phyloP scores from a whole-genome alignment of 441 rosid species.

The Arabidopsis hybrid region DNA sequence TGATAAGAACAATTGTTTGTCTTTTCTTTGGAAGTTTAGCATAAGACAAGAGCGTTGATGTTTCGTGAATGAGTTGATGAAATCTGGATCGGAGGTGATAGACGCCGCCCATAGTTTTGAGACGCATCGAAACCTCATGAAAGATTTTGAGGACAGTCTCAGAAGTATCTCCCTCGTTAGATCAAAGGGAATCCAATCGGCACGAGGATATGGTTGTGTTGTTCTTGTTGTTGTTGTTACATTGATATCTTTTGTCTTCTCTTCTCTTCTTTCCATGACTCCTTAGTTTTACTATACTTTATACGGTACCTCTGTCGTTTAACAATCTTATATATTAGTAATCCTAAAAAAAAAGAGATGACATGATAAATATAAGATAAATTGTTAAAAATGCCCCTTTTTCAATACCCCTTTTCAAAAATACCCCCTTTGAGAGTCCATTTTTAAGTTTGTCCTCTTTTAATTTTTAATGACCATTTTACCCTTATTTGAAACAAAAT shows the following conservation, averaged over 20 bases:
- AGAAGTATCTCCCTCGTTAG: slow-evolving; percentile 21
- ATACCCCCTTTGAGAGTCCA: no score
- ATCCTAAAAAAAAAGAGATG: no score
- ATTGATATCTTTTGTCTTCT: not conserved
- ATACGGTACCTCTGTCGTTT: not conserved
- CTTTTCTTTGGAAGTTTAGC: slow-evolving; percentile 8
- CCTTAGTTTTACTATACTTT: no score
- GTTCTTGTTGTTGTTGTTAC: no score
- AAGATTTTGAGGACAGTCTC: not conserved
- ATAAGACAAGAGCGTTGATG: not conserved
- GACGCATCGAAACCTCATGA: slow-evolving; percentile 25
- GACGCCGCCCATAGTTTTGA: slow-evolving; percentile 29
- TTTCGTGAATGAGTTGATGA: not conserved
- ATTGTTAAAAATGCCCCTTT: no score
- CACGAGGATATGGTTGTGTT: no score
- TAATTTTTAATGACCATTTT: no score
- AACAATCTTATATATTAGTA: not conserved
- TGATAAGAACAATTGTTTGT: not conserved
- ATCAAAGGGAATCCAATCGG: slow-evolving; percentile 2
- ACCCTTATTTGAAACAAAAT: no score
- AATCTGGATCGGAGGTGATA: not conserved
- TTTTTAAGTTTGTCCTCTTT: no score
- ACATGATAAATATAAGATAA: no score
- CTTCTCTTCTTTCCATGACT: slow-evolving; percentile 13
- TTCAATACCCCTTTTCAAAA: no score